Evolutionary conservation across 2,329 filamentous ascomycete genomes (phyloP).

Genomic region (Sporothrix variecibatus): DNA sequence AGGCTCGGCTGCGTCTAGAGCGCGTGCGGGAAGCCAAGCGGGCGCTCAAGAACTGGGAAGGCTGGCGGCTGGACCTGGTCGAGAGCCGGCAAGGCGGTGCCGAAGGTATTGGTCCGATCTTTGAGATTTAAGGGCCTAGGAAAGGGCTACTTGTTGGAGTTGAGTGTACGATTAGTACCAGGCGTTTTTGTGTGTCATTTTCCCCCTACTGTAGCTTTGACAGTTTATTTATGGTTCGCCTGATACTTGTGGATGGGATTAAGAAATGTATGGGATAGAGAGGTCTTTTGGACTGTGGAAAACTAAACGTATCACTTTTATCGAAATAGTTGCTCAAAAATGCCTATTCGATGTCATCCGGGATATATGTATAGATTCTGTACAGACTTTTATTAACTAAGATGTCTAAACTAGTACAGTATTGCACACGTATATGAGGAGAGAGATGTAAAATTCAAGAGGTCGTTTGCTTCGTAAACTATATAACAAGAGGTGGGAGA

Average conservation of each 20-base stretch:
- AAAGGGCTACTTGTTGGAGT: too few relatives aligned
- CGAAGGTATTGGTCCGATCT: constrained; percentile 64
- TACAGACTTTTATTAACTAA: too few relatives aligned
- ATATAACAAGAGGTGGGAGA: neutral
- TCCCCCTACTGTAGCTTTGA: neutral
- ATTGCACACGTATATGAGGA: neutral
- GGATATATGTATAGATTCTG: neutral
- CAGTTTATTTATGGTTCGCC: neutral
- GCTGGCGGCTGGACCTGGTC: constrained; percentile 66
- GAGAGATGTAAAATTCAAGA: neutral
- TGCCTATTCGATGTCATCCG: neutral
- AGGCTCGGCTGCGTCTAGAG: constrained; percentile 60
- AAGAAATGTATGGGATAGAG: neutral
- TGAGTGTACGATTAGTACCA: neutral
- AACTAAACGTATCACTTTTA: neutral
- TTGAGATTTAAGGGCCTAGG: constrained; percentile 54
- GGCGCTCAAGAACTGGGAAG: constrained; percentile 66
- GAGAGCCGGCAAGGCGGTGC: constrained; percentile 59
- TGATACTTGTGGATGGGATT: neutral
- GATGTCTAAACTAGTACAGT: too few relatives aligned
- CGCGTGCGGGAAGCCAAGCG: constrained; percentile 66
- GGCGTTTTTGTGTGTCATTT: neutral
- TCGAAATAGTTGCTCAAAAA: neutral
- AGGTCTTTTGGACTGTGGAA: neutral
- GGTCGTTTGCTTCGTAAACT: neutral